A percentile compares a stretch with the other conserved stretches of the same genome.
These are phyloP conservation scores for Paraleonurus japonicus DNA, from an alignment of 257 asterid genomes.

Conservation along the genomic window DNA sequence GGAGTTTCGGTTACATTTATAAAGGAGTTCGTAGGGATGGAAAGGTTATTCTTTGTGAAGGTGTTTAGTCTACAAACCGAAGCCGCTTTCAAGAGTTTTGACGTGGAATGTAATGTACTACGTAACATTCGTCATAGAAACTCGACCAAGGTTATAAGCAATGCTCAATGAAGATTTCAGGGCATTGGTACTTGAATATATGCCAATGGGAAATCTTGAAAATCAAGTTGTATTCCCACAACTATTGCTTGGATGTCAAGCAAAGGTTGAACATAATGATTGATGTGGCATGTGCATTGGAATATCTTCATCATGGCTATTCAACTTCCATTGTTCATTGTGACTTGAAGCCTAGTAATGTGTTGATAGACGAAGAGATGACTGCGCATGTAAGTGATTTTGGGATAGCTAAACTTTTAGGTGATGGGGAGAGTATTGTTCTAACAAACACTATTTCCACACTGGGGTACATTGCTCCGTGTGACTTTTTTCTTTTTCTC, in stretches of 20 bases:
- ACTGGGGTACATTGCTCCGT: constrained; percentile 11
- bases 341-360: constrained; percentile 12
- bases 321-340: neutral
- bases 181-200: constrained; percentile 5
- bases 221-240: constrained; percentile 9
- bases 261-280: constrained; percentile 7
- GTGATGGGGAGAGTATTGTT: neutral
- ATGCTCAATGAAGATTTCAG: constrained; percentile 5
- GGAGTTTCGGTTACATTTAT: constrained; percentile 9
- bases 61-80: neutral
- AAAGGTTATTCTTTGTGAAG: neutral
- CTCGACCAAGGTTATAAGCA: neutral
- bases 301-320: constrained; percentile 10
- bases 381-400: neutral
- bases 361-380: constrained; percentile 15
- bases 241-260: neutral
- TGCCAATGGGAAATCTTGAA: constrained; percentile 4
- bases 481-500: neutral
- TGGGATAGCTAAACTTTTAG: neutral
- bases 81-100: neutral
- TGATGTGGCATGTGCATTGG: constrained; percentile 3
- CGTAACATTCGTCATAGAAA: constrained; percentile 9
- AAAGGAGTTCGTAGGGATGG: neutral
- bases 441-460: constrained; percentile 1
- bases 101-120: neutral